Evolutionary conservation across 1,284 basidiomycete genomes (phyloP).

Genomic region (Cryptococcus maquisensis): DNA sequence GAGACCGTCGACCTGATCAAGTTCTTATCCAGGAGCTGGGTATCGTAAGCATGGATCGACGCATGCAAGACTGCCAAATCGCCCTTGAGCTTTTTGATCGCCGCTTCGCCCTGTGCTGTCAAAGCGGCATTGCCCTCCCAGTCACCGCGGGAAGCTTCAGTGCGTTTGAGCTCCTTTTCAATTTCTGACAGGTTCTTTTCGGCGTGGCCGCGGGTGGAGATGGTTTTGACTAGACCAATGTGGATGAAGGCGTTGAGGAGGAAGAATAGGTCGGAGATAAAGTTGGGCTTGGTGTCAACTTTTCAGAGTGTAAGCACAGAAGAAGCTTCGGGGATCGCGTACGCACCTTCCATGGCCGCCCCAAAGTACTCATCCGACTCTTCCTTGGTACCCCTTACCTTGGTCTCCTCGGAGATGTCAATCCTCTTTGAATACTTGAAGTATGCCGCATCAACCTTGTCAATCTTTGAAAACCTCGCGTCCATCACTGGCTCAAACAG

Average conservation of each 20-base stretch:
- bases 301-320: neutral
- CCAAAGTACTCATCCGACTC: constrained; percentile 72
- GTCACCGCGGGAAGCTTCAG: constrained; percentile 68
- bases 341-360: constrained; percentile 47
- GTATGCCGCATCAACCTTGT: constrained; percentile 83
- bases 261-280: constrained; percentile 95
- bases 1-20: constrained; percentile 73
- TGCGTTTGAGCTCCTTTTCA: constrained; percentile 69
- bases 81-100: constrained; percentile 66
- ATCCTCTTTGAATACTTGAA: constrained; percentile 68
- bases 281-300: constrained; percentile 56
- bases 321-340: neutral
- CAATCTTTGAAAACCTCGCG: constrained; percentile 84
- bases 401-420: constrained; percentile 77
- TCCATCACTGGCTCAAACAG: constrained; percentile 99
- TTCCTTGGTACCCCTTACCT: constrained; percentile 78
- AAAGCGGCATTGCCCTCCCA: constrained; percentile 50
- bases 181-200: constrained; percentile 71
- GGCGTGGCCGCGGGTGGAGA: constrained; percentile 66
- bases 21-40: constrained; percentile 81
- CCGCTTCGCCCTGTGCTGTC: constrained; percentile 57
- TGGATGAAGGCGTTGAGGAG: constrained; percentile 78
- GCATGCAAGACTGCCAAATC: constrained; percentile 64
- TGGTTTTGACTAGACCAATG: constrained; percentile 75
- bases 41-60: constrained; percentile 72